Evolutionary conservation across 148 eudicot genomes (phyloP).

Genomic region (Vaccinium corymbosum): DNA sequence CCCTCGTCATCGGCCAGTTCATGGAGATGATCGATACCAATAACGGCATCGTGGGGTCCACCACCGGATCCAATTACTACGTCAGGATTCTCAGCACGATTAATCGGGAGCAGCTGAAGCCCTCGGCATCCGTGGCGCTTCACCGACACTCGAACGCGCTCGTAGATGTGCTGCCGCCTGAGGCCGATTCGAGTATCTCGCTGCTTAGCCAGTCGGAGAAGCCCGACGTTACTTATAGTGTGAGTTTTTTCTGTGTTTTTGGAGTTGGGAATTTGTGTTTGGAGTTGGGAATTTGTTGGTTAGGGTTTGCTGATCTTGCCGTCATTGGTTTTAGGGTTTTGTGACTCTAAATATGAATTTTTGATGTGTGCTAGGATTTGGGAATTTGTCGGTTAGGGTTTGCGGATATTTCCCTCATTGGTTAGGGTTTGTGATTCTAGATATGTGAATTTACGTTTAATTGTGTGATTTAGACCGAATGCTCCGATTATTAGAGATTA

Average conservation of each 20-base stretch:
- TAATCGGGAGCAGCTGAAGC: conserved; percentile 73
- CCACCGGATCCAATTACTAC: conserved; percentile 84
- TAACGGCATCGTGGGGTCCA: conserved; percentile 82
- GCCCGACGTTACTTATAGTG: conserved; percentile 86
- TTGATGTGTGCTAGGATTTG: too few species aligned
- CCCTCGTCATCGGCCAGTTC: conserved; percentile 85
- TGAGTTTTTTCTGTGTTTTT: conserved; percentile 25
- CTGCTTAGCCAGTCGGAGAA: conserved; percentile 84
- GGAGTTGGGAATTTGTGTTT: background rate
- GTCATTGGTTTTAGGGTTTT: background rate
- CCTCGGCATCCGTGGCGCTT: conserved; percentile 74
- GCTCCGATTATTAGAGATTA: background rate
- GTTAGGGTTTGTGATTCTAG: background rate
- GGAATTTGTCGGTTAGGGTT: background rate
- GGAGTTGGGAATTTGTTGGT: background rate
- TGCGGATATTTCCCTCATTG: background rate
- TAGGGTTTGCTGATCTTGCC: background rate
- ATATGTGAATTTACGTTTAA: background rate
- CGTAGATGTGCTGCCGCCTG: conserved; percentile 87
- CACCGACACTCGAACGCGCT: conserved; percentile 87
- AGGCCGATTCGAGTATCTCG: conserved; percentile 90
- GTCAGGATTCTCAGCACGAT: conserved; percentile 78
- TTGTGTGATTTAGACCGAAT: background rate
- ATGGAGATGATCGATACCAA: conserved; percentile 91
- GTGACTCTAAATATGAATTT: background rate